Evolutionary conservation across 805 yeast species (phyloP), one percentile per base, ranked within the genome.

Genomic region (Metschnikowia similis): DNA sequence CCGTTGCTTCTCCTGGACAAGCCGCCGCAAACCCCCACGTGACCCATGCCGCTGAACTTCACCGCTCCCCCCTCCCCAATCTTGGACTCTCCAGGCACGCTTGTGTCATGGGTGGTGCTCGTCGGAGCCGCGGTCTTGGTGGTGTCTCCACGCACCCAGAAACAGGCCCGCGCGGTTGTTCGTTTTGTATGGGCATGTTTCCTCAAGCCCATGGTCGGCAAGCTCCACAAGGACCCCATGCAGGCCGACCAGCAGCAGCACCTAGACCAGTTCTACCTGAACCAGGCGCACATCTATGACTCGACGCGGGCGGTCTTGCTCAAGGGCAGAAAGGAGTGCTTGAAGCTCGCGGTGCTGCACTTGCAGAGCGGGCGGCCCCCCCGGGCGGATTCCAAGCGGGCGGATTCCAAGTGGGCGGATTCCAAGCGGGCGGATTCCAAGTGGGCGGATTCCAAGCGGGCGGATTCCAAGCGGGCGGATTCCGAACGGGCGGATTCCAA

Each of bases 221-320:
- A 54, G 54, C 27, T 30, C 26, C 17, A 38, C 3, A 6, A 13
- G 16, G 27, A 17, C 8, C n/a, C 35, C 13, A 28, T 27, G 46
- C 58, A 61, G n/a, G 52, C 61, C 10, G 35, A 37, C 37, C 71
- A 76, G 47, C 89, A 84, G 61, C 75, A 76, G 34, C 79, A 81
- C 4, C 73, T 84, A 50, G 96, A 88, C 64, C 69, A 76, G 27
- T 87, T 87, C 63, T 87, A 87, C 69, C 79, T 80, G 59, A 81
- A 81, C 41, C 96, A 88, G 67, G 95, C 95, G 8, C 80, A 78
- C 48, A 76, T 88, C 41, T 87, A 87, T 63, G 95, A 87, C 63
- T 66, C 80, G 41, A 87, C 95, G 4, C 80, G 96, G 61, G 72
- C 76, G 42, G 69, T 76, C 35, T 71, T 87, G 37, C 73, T 87